A percentile compares a stretch with the other conserved stretches of the same genome.
phyloP scores from a whole-genome alignment of 225 moss, liverwort and hornwort species.

The Polytrichum formosum region DNA sequence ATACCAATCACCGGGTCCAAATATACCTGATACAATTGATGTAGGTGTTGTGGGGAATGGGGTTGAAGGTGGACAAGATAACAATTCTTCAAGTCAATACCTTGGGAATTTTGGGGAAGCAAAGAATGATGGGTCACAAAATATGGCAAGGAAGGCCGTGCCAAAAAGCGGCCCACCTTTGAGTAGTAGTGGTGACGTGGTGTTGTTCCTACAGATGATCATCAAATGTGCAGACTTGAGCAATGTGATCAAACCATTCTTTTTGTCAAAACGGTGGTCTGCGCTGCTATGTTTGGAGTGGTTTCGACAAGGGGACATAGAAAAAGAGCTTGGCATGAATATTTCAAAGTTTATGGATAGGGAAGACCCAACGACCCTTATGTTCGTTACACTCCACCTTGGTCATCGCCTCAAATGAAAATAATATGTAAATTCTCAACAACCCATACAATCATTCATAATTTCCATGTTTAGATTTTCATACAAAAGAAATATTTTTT shows the following conservation, averaged over 20 bases:
- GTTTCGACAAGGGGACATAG: constrained; percentile 98
- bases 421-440: too few relatives aligned
- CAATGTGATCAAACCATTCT: constrained; percentile 94
- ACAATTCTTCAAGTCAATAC: constrained; percentile 14
- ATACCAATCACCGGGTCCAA: constrained; percentile 63
- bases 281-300: constrained; percentile 83
- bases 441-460: too few relatives aligned
- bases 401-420: too few relatives aligned
- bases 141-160: too few relatives aligned
- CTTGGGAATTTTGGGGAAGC: neutral
- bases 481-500: too few relatives aligned
- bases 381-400: constrained; percentile 38
- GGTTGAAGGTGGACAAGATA: neutral
- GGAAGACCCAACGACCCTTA: constrained; percentile 81
- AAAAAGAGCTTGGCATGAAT: constrained; percentile 78
- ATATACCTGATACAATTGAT: constrained; percentile 19
- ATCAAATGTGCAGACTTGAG: constrained; percentile 99
- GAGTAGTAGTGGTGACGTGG: constrained; percentile 70
- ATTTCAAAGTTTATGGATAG: constrained; percentile 95
- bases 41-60: constrained; percentile 22
- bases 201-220: constrained; percentile 77
- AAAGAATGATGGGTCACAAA: neutral
- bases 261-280: constrained; percentile 90
- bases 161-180: constrained; percentile 29
- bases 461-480: too few relatives aligned